Evolutionary conservation across 2,329 filamentous ascomycete species (phyloP), one percentile per base, ranked within the genome.

Genomic region (Bipolaris bicolor): DNA sequence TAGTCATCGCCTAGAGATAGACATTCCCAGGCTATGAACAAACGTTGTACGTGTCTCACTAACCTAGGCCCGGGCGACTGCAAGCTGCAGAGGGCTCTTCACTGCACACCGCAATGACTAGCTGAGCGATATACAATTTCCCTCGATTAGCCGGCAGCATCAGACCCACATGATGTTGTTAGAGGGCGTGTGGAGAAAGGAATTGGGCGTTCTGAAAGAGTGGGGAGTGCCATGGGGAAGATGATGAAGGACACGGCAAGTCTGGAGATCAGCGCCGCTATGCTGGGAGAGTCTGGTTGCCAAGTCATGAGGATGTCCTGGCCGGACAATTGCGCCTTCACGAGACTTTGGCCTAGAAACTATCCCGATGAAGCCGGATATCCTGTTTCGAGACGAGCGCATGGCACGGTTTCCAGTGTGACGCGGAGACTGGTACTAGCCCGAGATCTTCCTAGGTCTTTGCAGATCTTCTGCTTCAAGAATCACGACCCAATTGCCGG

Each of bases 241-340:
- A 39, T 37, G 34, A 45, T 36, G 45, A 41, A 40, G 41, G 45
- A 22, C 16, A 33, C 37, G 45, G 31, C 31, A 61, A 44, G 34
- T 29, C 49, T 56, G 34, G 48, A 33, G 58, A 61, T 61, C 51
- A 55, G 48, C 58, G 49, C 51, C 57, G 48, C 58, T 58, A 52
- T 44, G 41, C 33, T 29, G 26, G 47, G 37, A 45, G 33, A 47
- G 51, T 49, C 39, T 45, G 51, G 37, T 50, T 53, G 58, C 58
- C 58, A 61, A 58, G 53, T 36, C 41, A 20, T 34, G 29, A 31
- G 10, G 3, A 18, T 31, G 49, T 49, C 47, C 37, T 37, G 26
- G 43, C 40, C 18, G 45, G 44, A 37, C 37, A 37, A 53, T 63
- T 51, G 51, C 54, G 41, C 43, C 34, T 60, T 51, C 54, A 29